Percentiles rank a stretch among this genome's conserved stretches.
These are phyloP conservation scores for Mariannaea elegans DNA, from an alignment of 2,329 filamentous ascomycete genomes.

Conservation along the genomic window DNA sequence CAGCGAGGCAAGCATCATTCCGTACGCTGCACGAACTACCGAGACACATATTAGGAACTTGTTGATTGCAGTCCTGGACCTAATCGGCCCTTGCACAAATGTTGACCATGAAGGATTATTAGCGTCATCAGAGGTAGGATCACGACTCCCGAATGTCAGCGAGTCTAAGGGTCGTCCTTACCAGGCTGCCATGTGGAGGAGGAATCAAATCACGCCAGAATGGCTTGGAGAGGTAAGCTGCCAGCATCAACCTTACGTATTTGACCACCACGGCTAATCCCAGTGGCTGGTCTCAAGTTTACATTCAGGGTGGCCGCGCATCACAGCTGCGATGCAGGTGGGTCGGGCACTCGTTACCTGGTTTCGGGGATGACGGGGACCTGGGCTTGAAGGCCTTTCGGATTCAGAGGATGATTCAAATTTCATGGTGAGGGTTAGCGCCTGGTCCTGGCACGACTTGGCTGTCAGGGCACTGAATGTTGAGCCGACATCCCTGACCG, in stretches of 20 bases:
- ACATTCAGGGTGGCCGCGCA: conserved; percentile 31
- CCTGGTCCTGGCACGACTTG: conserved; percentile 29
- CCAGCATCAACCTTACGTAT: conserved; percentile 17
- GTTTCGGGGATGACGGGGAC: conserved; percentile 27
- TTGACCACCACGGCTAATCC: conserved; percentile 21
- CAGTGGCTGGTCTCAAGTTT: conserved; percentile 36
- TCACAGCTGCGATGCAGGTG: conserved; percentile 25
- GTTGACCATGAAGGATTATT: too few relatives aligned
- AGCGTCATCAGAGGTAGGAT: too few relatives aligned
- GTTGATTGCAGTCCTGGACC: neutral
- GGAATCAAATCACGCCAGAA: conserved; percentile 25
- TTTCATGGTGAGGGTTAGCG: conserved; percentile 25
- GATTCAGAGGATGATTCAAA: conserved; percentile 24
- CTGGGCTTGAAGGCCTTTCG: conserved; percentile 19
- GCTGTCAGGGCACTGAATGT: conserved; percentile 36
- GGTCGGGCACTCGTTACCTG: conserved; percentile 21
- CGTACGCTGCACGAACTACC: conserved; percentile 17
- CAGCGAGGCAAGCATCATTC: conserved; percentile 22
- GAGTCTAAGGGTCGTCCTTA: conserved; percentile 10
- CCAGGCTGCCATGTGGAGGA: conserved; percentile 30
- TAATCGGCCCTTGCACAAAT: too few relatives aligned
- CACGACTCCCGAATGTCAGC: conserved; percentile 1
- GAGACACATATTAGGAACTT: conserved; percentile 9
- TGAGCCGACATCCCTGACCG: conserved; percentile 35
- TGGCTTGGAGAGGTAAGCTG: conserved; percentile 21